Conservation (phyloP, 1,284 basidiomycete species). For the Ceratobasidium sp. region DNA sequence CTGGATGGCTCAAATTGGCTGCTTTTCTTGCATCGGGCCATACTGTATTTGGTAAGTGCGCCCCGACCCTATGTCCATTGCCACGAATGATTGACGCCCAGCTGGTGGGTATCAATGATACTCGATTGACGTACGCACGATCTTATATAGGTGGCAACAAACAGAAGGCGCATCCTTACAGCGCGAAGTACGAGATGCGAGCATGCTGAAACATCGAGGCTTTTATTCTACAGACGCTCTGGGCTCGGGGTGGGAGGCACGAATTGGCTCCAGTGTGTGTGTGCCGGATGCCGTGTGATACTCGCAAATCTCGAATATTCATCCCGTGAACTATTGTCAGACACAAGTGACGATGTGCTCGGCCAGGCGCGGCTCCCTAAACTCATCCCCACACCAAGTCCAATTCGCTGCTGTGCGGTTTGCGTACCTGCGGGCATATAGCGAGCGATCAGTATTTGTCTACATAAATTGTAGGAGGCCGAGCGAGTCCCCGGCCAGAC, state of each 20-base stretch:
- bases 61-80: background rate
- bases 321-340: constrained; percentile 23
- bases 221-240: constrained; percentile 7
- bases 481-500: constrained; percentile 10
- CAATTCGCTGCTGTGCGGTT: background rate
- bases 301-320: constrained; percentile 29
- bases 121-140: constrained; percentile 40
- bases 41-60: constrained; percentile 18
- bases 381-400: constrained; percentile 21
- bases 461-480: too few relatives aligned
- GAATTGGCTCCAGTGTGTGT: constrained; percentile 24
- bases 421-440: background rate
- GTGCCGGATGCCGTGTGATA: constrained; percentile 3
- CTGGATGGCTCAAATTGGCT: constrained; percentile 39
- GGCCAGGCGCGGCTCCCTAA: constrained; percentile 4
- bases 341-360: constrained; percentile 17
- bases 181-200: constrained; percentile 13
- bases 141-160: constrained; percentile 30
- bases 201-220: constrained; percentile 23
- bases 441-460: constrained; percentile 12
- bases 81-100: constrained; percentile 39
- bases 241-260: background rate
- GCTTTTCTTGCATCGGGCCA: constrained; percentile 39
- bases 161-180: constrained; percentile 24
- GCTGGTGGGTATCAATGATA: constrained; percentile 19